Evolutionary conservation across 306 rosid species (phyloP).

Genomic region (Begonia fuchsioides): DNA sequence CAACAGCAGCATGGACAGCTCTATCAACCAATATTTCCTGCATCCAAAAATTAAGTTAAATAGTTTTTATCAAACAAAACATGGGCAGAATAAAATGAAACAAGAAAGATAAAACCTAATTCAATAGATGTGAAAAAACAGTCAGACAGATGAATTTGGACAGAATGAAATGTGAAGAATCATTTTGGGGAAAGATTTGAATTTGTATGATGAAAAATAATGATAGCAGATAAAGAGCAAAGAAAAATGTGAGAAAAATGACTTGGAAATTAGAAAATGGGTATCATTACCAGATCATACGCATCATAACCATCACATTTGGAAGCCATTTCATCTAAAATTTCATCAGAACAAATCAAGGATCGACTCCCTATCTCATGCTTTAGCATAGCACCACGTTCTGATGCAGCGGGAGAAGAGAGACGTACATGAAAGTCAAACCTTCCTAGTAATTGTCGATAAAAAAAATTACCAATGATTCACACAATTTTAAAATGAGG

Average conservation of each 20-base stretch:
- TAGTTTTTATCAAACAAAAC: too few species aligned
- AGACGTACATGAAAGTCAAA: constrained; percentile 82
- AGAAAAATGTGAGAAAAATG: constrained; percentile 6
- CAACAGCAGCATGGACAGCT: constrained; percentile 76
- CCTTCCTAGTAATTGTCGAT: constrained; percentile 38
- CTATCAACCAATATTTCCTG: constrained; percentile 95
- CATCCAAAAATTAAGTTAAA: not conserved
- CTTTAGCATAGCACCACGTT: constrained; percentile 75
- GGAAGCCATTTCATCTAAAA: constrained; percentile 58
- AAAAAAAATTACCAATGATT: too few species aligned
- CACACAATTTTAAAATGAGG: not conserved
- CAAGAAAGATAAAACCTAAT: too few species aligned
- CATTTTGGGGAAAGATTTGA: too few species aligned
- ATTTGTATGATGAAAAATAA: not conserved
- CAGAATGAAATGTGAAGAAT: too few species aligned
- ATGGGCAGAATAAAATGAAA: too few species aligned
- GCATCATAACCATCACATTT: constrained; percentile 97
- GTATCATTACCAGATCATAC: constrained; percentile 69
- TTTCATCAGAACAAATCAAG: constrained; percentile 56
- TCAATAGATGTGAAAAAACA: too few species aligned
- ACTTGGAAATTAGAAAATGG: too few species aligned
- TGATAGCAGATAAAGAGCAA: not conserved
- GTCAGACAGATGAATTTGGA: too few species aligned
- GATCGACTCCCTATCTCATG: constrained; percentile 71
- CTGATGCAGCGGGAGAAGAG: constrained; percentile 81